A percentile compares a stretch with the other conserved stretches of the same genome.
Evolutionary conservation across 345 rosid species (phyloP).

Genomic region (Pistacia integerrima): DNA sequence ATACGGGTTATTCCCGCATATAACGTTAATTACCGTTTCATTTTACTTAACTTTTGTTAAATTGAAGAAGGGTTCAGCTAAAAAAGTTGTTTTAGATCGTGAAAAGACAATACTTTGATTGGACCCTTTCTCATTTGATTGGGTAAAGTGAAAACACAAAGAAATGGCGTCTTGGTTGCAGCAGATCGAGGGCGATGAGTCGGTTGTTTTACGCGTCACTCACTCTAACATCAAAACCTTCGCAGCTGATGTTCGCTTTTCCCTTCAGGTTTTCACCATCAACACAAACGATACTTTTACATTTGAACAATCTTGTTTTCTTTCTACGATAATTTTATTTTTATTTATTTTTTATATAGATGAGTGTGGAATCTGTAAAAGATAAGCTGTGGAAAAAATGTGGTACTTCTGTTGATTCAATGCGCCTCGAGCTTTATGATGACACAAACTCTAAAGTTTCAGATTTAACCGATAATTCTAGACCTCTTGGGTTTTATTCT

Average conservation of each 20-base stretch:
- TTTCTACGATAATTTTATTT: too few species aligned
- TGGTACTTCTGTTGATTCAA: constrained; percentile 72
- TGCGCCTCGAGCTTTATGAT: constrained; percentile 82
- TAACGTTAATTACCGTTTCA: too few species aligned
- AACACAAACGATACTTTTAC: not conserved
- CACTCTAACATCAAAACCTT: constrained; percentile 82
- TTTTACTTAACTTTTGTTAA: too few species aligned
- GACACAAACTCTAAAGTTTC: constrained; percentile 64
- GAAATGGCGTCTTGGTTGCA: constrained; percentile 28
- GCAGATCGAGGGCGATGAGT: constrained; percentile 60
- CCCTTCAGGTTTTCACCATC: constrained; percentile 54
- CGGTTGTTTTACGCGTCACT: constrained; percentile 69
- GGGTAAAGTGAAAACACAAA: not conserved
- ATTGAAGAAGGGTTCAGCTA: too few species aligned
- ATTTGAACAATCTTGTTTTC: too few species aligned
- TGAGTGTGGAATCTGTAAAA: constrained; percentile 79
- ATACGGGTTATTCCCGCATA: too few species aligned
- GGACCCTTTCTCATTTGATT: not conserved
- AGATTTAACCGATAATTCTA: constrained; percentile 52
- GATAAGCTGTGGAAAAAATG: constrained; percentile 94
- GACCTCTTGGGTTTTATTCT: constrained; percentile 75
- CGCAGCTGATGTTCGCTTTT: constrained; percentile 66
- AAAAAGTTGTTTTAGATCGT: too few species aligned
- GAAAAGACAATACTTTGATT: too few species aligned
- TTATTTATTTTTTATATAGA: constrained; percentile 18